A percentile compares a stretch with the other conserved stretches of the same genome.
These are phyloP conservation scores for Rostrohypoxylon terebratum DNA, from an alignment of 495 filamentous ascomycete genomes.

Conservation along the genomic window DNA sequence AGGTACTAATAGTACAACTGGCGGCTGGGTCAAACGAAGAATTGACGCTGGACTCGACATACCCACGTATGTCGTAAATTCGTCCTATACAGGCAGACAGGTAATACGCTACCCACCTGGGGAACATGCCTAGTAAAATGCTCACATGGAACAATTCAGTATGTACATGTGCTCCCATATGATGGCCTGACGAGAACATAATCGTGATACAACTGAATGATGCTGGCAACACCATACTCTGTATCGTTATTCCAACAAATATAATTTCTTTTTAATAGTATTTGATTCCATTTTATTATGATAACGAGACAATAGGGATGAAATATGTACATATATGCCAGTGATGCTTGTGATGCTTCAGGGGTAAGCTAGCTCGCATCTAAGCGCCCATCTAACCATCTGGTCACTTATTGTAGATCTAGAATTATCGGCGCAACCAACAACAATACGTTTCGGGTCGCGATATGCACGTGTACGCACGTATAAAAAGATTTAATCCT, in stretches of 20 bases:
- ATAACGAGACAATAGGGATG: neutral
- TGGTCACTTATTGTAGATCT: constrained; percentile 22
- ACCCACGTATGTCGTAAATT: neutral
- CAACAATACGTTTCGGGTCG: constrained; percentile 30
- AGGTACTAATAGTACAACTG: no score
- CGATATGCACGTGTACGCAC: constrained; percentile 19
- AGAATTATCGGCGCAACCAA: constrained; percentile 26
- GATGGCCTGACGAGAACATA: constrained; percentile 19
- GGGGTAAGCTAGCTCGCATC: constrained; percentile 4
- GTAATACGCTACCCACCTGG: neutral
- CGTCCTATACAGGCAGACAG: neutral
- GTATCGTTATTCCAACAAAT: neutral
- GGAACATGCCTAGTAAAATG: neutral
- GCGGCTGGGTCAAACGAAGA: constrained; percentile 4
- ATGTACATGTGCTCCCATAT: constrained; percentile 17
- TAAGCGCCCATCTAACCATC: constrained; percentile 35
- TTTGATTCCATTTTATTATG: constrained; percentile 10
- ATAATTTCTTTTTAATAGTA: neutral
- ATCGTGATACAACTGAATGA: neutral
- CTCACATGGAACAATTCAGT: constrained; percentile 19
- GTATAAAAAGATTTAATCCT: constrained; percentile 13
- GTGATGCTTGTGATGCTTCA: constrained; percentile 3
- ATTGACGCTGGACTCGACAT: neutral
- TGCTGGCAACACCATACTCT: constrained; percentile 1
- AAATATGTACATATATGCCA: neutral